Conservation (phyloP, 306 rosid species). For the Potentilla sterilis region DNA sequence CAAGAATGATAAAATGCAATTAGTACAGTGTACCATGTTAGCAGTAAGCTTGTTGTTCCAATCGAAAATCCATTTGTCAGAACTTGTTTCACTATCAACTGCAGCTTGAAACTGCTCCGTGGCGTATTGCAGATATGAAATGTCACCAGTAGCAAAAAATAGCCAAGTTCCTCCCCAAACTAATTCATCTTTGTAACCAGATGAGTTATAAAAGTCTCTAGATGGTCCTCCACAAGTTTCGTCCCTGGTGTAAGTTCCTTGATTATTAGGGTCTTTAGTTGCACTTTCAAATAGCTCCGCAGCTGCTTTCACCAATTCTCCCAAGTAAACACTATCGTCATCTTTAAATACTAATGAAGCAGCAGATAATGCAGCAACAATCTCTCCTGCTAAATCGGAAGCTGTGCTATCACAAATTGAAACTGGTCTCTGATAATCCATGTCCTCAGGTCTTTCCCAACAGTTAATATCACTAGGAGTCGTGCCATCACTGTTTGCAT, state of each 20-base stretch:
- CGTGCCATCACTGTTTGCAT: slow-evolving; percentile 34
- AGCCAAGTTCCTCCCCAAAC: slow-evolving; percentile 91
- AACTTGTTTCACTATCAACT: slow-evolving; percentile 36
- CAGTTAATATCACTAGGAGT: slow-evolving; percentile 51
- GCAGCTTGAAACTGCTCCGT: slow-evolving; percentile 42
- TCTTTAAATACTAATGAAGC: slow-evolving; percentile 66
- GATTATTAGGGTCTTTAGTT: slow-evolving; percentile 37
- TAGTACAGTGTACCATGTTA: slow-evolving; percentile 37
- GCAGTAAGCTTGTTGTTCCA: slow-evolving; percentile 84
- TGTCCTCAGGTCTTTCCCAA: slow-evolving; percentile 84
- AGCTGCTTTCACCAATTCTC: slow-evolving; percentile 46
- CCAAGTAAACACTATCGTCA: slow-evolving; percentile 50
- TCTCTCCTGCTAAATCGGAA: slow-evolving; percentile 74
- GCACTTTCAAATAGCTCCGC: slow-evolving; percentile 41
- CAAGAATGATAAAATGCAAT: not conserved
- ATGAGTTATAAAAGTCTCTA: slow-evolving; percentile 50
- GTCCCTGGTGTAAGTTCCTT: slow-evolving; percentile 52
- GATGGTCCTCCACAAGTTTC: slow-evolving; percentile 73
- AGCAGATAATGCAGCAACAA: slow-evolving; percentile 75
- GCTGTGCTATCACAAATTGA: slow-evolving; percentile 60
- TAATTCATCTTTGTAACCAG: slow-evolving; percentile 64
- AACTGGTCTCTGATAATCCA: slow-evolving; percentile 54
- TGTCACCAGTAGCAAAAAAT: slow-evolving; percentile 54
- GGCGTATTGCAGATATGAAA: slow-evolving; percentile 47
- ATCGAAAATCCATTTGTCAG: slow-evolving; percentile 49